Base-by-base conservation (phyloP, 2,329 filamentous ascomycete species). In the Fusarium nelsonii region DNA sequence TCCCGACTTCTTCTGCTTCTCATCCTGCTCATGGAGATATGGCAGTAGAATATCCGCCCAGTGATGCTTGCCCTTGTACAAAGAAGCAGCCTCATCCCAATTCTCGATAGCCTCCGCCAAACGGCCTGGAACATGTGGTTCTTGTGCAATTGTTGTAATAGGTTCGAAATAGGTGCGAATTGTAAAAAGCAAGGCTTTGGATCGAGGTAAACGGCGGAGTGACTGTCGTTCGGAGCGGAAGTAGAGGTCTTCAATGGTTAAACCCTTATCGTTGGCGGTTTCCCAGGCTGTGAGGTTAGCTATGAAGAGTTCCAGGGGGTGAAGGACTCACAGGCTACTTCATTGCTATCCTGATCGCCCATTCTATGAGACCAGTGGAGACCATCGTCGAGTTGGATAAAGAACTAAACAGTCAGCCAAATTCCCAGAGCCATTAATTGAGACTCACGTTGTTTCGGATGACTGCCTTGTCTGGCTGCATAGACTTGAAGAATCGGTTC, bases 301-400 rank as follows among this genome's bases (percentile, higher is more conserved):
- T 6, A 28, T 1, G 11, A 11, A 8, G n/a, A 1, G 3, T 2
- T 15, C 3, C 1, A 3, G 0, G 0, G 1, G 7, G 0, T 1
- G 0, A 1, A 6, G 0, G 0, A 59, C 68, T 53, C 53, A 65
- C 69, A 71, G 0, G 69, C 69, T 3, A 67, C 58, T 34, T 71
- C 43, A 0, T n/a, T 32, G 1, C 68, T 43, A 3, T 58, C 37
- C 14, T 71, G 65, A 10, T 67, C 56, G 0, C 69, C 69, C 68
- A 71, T 71, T 0, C 69, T 32, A 0, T 71, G 69, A 28, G 69
- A 71, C 69, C 69, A 71, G 3, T 71, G 69, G 0, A 71, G 65
- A 0, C 68, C 69, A 3, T 71, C 68, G 0, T 71, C 69, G 3
- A 71, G 58, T 50, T 71, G 69, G 1, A 71, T 69, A 10, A 71